Conservation (phyloP, 768 basidiomycete genomes). For the Pleurotus tuber-regium region DNA sequence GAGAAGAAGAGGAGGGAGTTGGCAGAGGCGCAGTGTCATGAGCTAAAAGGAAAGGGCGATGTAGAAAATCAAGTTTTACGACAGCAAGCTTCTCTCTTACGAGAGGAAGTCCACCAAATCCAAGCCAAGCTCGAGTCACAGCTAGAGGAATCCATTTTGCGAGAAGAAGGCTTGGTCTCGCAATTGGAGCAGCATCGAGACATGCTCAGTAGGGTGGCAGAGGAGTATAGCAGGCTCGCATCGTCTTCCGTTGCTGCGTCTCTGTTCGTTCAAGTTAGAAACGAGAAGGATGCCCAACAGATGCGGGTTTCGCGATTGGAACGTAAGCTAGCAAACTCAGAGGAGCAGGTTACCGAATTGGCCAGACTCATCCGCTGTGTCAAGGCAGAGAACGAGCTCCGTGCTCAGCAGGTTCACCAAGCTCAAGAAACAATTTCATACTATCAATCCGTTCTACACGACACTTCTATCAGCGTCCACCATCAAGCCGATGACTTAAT, state of each 20-base stretch:
- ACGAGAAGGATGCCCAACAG: constrained; percentile 35
- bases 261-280: constrained; percentile 36
- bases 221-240: constrained; percentile 54
- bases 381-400: constrained; percentile 48
- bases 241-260: constrained; percentile 37
- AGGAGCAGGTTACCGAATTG: constrained; percentile 64
- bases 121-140: constrained; percentile 28
- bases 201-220: constrained; percentile 45
- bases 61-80: constrained; percentile 38
- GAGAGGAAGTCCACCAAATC: constrained; percentile 33
- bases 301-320: constrained; percentile 52
- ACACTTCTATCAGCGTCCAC: constrained; percentile 13
- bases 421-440: constrained; percentile 17
- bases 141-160: constrained; percentile 28
- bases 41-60: constrained; percentile 39
- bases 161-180: constrained; percentile 43
- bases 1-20: constrained; percentile 54
- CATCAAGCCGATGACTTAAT: constrained; percentile 19
- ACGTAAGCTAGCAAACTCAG: constrained; percentile 66
- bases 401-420: constrained; percentile 34
- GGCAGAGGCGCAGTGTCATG: constrained; percentile 41
- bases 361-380: constrained; percentile 58
- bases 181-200: constrained; percentile 51
- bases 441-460: not conserved
- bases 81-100: constrained; percentile 32